These are phyloP conservation scores for Paxillus ammoniavirescens DNA, from an alignment of 768 basidiomycete species.

Conservation along the genomic window DNA sequence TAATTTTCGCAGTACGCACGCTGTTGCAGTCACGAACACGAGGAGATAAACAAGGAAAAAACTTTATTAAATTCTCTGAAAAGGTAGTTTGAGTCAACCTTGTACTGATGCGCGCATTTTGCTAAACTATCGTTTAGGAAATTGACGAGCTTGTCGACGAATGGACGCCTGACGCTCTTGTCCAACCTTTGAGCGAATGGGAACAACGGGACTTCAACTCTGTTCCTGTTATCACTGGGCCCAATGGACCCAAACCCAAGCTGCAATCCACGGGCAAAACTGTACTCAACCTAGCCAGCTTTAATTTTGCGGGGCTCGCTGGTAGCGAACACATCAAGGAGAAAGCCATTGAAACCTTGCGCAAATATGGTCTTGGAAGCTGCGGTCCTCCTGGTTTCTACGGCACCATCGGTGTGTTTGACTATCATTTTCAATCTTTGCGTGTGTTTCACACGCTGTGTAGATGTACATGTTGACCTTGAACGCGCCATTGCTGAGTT, in stretches of 20 bases:
- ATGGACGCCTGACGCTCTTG: slow-evolving; percentile 87
- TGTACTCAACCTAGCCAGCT: slow-evolving; percentile 81
- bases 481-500: slow-evolving; percentile 91
- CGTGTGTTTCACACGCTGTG: slow-evolving; percentile 6
- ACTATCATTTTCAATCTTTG: not conserved
- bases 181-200: slow-evolving; percentile 52
- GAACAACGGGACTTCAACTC: slow-evolving; percentile 70
- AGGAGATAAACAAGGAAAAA: slow-evolving; percentile 78
- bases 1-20: slow-evolving; percentile 87
- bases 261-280: slow-evolving; percentile 69
- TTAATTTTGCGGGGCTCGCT: slow-evolving; percentile 89
- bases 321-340: slow-evolving; percentile 88
- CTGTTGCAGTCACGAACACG: slow-evolving; percentile 88
- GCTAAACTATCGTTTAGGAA: slow-evolving; percentile 56
- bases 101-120: not conserved
- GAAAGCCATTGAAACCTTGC: slow-evolving; percentile 76
- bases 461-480: slow-evolving; percentile 89
- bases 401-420: slow-evolving; percentile 80
- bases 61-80: slow-evolving; percentile 88
- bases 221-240: slow-evolving; percentile 76
- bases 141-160: slow-evolving; percentile 95
- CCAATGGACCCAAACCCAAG: slow-evolving; percentile 81
- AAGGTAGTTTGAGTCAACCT: slow-evolving; percentile 54
- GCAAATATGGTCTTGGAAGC: slow-evolving; percentile 89
- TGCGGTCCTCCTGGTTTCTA: slow-evolving; percentile 98